Base-by-base conservation (phyloP, 2,329 filamentous ascomycete species). In the Penicillium sp. region DNA sequence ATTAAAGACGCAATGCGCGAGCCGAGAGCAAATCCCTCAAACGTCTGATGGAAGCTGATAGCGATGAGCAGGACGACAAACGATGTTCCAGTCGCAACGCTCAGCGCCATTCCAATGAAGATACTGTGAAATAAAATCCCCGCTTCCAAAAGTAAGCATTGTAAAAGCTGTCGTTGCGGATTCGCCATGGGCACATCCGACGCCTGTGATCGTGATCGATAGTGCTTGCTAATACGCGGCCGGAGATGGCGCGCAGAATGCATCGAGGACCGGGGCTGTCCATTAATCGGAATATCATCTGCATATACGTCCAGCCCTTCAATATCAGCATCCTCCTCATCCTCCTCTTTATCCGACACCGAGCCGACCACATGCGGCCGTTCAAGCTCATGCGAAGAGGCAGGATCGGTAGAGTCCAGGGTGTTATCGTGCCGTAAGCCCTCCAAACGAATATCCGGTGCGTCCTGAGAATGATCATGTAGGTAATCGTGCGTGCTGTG, bases 71-170 rank as follows among this genome's bases (percentile, higher is more conserved):
- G 89, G 11, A 93, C 88, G 37, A 91, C 79, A 67, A 94, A 94
- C 1, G 88, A 85, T 0, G 89, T 87, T 0, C 90, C 90, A 0
- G 89, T 91, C 0, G 90, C 87, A 1, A 94, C 90, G 1, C 88
- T 91, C 26, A 94, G 81, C 3, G 90, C 89, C 89, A 93, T 92
- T 58, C 90, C 90, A 64, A 94, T 93, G 67, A 94, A 94, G 50
- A 94, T 81, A 67, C 86, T 90, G 76, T 94, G 90, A 69, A 93
- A 93, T 14, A 94, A 81, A 57, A 94, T 93, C 18, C 90, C 90
- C 0, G 89, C 89, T 74, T 93, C 90, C 2, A 94, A 82, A 21
- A 94, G 81, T 42, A 93, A 77, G 62, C 90, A 92, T 71, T 94
- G 90, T 9, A 92, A 77, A 63, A 92, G 81, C 60, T 88, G 82